Conservation (phyloP, 768 basidiomycete species). For the Bullera alba region DNA sequence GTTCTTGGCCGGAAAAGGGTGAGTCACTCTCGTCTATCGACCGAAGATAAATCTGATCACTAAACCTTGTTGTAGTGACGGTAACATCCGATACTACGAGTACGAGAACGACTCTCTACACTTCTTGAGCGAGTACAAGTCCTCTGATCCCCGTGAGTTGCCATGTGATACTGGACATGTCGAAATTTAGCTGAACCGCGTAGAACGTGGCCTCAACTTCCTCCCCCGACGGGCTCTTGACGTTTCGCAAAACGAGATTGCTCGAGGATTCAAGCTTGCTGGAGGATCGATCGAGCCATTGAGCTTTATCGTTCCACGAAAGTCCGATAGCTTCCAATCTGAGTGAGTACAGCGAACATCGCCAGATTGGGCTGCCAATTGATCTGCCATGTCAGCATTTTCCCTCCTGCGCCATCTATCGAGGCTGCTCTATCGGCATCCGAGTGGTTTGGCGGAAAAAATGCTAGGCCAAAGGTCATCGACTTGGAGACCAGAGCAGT, state of each 20-base stretch:
- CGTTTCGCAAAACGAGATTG: slow-evolving; percentile 88
- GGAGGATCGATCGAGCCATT: slow-evolving; percentile 74
- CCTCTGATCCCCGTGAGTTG: slow-evolving; percentile 63
- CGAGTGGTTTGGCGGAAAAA: slow-evolving; percentile 82
- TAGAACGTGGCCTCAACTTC: slow-evolving; percentile 90
- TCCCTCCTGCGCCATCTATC: slow-evolving; percentile 76
- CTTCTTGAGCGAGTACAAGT: slow-evolving; percentile 69
- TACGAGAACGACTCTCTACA: slow-evolving; percentile 78
- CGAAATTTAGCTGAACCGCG: neutral
- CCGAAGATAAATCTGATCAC: neutral
- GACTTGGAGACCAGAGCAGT: slow-evolving; percentile 63
- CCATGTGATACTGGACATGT: neutral
- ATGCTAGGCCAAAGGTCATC: slow-evolving; percentile 67
- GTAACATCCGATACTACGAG: slow-evolving; percentile 86
- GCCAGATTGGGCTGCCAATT: slow-evolving; percentile 3
- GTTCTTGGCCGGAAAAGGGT: slow-evolving; percentile 90
- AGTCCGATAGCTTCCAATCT: slow-evolving; percentile 90
- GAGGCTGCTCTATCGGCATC: slow-evolving; percentile 72
- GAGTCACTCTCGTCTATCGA: slow-evolving; percentile 16
- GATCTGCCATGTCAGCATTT: slow-evolving; percentile 59
- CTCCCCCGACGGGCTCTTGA: slow-evolving; percentile 83
- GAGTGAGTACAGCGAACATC: slow-evolving; percentile 48
- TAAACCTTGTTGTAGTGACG: slow-evolving; percentile 58
- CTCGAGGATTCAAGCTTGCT: slow-evolving; percentile 82
- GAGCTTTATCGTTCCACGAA: slow-evolving; percentile 89